Percentiles rank a stretch among this genome's conserved stretches.
These are phyloP conservation scores for Penicillium paradoxum DNA, from an alignment of 495 filamentous ascomycete genomes.

Conservation along the genomic window DNA sequence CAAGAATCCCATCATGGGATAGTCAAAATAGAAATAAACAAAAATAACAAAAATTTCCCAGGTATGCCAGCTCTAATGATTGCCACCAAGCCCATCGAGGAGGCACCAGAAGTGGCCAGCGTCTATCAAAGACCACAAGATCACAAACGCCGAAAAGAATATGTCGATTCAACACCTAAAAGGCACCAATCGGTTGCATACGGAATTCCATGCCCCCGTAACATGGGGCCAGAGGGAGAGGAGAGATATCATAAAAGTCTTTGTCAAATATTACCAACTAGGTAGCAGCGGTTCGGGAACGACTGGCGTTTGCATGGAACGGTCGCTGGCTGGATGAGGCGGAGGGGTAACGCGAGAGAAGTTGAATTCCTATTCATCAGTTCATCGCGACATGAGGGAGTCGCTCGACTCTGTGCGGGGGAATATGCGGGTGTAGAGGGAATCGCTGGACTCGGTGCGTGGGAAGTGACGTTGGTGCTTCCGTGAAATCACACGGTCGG, in stretches of 20 bases:
- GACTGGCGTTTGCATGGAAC: slow-evolving; percentile 12
- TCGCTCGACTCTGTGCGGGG: slow-evolving; percentile 42
- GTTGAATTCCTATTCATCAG: slow-evolving; percentile 5
- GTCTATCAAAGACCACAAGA: slow-evolving; percentile 19
- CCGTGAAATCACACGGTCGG: slow-evolving; percentile 40
- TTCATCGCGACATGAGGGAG: slow-evolving; percentile 38
- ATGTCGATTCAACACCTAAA: slow-evolving; percentile 5
- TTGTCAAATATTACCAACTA: slow-evolving; percentile 11
- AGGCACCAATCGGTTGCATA: slow-evolving; percentile 9
- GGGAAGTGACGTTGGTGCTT: slow-evolving; percentile 43
- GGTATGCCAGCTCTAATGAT: slow-evolving; percentile 21
- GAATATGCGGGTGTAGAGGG: slow-evolving; percentile 40
- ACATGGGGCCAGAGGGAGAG: slow-evolving; percentile 6
- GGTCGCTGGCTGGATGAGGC: slow-evolving; percentile 5
- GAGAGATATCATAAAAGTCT: slow-evolving; percentile 9
- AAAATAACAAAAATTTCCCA: slow-evolving; percentile 11
- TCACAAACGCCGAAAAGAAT: slow-evolving; percentile 21
- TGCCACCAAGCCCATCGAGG: slow-evolving; percentile 13
- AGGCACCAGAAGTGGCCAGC: slow-evolving; percentile 8
- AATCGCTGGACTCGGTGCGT: slow-evolving; percentile 42
- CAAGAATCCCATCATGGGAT: slow-evolving; percentile 21
- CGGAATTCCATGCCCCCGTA: slow-evolving; percentile 11
- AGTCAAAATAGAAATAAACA: slow-evolving; percentile 12
- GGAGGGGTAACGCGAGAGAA: slow-evolving; percentile 2
- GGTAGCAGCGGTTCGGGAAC: slow-evolving; percentile 5